A percentile compares a stretch with the other conserved stretches of the same genome.
phyloP scores from a whole-genome alignment of 163 green algal species.

The Prototheca cutis region DNA sequence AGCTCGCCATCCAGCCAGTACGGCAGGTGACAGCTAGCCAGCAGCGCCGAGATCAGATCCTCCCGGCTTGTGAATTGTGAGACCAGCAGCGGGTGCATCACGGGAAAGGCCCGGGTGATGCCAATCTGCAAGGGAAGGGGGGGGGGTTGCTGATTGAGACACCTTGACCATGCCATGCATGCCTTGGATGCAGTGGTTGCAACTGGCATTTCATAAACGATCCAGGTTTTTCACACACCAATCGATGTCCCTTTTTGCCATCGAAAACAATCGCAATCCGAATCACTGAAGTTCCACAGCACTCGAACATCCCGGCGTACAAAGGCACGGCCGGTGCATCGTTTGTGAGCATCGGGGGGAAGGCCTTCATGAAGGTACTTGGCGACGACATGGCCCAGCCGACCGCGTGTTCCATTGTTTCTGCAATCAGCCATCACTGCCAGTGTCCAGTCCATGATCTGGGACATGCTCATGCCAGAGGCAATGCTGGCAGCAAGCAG shows the following conservation, averaged over 20 bases:
- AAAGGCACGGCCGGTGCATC: slow-evolving; percentile 34
- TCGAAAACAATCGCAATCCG: too few species aligned
- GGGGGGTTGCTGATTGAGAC: too few species aligned
- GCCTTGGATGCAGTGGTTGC: too few species aligned
- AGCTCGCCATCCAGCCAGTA: slow-evolving; percentile 24
- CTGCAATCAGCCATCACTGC: slow-evolving; percentile 40
- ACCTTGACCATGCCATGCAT: too few species aligned
- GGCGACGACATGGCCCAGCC: slow-evolving; percentile 40
- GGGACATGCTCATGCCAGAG: slow-evolving; percentile 36
- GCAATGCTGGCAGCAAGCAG: slow-evolving; percentile 63
- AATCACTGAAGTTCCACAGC: too few species aligned
- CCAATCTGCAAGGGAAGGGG: slow-evolving; percentile 23
- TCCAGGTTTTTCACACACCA: too few species aligned
- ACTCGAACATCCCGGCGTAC: too few species aligned
- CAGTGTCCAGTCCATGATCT: slow-evolving; percentile 41
- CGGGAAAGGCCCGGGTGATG: slow-evolving; percentile 44
- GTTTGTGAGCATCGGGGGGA: slow-evolving; percentile 57
- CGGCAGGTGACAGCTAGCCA: slow-evolving; percentile 77
- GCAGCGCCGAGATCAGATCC: slow-evolving; percentile 60
- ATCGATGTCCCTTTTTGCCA: too few species aligned
- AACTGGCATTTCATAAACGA: too few species aligned
- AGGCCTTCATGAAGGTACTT: slow-evolving; percentile 48
- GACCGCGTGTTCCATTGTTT: slow-evolving; percentile 39
- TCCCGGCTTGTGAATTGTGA: slow-evolving; percentile 42
- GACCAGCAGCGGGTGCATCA: slow-evolving; percentile 25